These are phyloP conservation scores for Annona squamosa DNA, from an alignment of 164 flowering plant species.

Conservation along the genomic window DNA sequence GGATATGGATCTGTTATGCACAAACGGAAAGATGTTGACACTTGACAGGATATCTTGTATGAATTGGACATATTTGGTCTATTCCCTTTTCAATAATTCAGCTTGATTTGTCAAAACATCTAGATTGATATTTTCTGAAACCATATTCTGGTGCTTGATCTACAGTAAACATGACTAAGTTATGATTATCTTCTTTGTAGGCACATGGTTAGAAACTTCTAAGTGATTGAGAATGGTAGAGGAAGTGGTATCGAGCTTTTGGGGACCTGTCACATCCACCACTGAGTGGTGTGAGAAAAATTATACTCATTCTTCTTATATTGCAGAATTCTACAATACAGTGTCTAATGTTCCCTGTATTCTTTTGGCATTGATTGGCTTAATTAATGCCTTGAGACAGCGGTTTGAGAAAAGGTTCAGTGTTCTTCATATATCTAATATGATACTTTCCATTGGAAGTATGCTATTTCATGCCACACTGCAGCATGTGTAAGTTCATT, in stretches of 20 bases:
- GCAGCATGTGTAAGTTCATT: slow-evolving; percentile 58
- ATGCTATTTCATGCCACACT: slow-evolving; percentile 74
- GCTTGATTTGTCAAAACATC: background rate
- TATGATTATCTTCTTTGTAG: slow-evolving; percentile 12
- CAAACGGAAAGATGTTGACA: background rate
- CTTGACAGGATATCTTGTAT: background rate
- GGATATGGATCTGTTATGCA: background rate
- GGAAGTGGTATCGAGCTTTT: slow-evolving; percentile 49
- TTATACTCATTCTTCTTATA: slow-evolving; percentile 58
- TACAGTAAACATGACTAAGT: background rate
- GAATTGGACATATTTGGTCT: background rate
- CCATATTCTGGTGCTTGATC: background rate
- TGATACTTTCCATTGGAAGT: slow-evolving; percentile 80
- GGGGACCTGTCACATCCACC: slow-evolving; percentile 89
- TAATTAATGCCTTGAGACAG: slow-evolving; percentile 64
- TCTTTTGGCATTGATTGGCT: slow-evolving; percentile 70
- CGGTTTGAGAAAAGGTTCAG: slow-evolving; percentile 86
- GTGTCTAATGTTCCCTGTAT: slow-evolving; percentile 64
- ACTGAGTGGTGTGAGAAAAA: slow-evolving; percentile 80
- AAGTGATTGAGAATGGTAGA: slow-evolving; percentile 40
- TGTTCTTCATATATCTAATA: slow-evolving; percentile 72
- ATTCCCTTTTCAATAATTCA: background rate
- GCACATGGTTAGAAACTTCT: slow-evolving; percentile 10
- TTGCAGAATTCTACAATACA: slow-evolving; percentile 81
- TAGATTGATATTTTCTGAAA: too few relatives aligned